Base-by-base conservation (phyloP, 257 asterid genomes). In the Ilex asprella region DNA sequence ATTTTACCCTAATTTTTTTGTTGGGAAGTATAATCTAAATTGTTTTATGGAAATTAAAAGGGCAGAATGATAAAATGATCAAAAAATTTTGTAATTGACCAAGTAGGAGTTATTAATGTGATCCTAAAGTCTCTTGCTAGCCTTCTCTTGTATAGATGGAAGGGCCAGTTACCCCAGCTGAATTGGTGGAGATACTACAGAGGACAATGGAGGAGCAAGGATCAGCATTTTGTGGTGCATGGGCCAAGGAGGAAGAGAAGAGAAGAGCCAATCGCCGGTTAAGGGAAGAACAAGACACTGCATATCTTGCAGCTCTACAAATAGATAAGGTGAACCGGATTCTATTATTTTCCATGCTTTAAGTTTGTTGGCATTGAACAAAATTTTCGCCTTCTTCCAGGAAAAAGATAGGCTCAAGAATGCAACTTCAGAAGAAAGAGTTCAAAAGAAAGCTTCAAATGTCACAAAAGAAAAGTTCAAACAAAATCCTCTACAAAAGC, bases 211-310 rank as follows among this genome's bases (percentile, higher is more conserved):
- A 91, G 55, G 95, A 88, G 61, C 95, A 87, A 80, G 97, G 95
- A 31, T 4, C 60, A 58, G 93, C 91, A 55, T 81, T 79, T 67
- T 89, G 91, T 63, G 72, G 76, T 70, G 80, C 61, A 31, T 12
- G 79, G 57, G 76, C 80, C 39, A 75, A 59, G 60, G 82, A 74
- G 16, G 80, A 83, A 46, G 89, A 78, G 16, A 79, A 67, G 65
- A 67, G 61, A 52, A 66, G 76, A 56, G 81, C 59, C 9, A 83
- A 87, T 56, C 78, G 65, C 31, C 81, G 72, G 32, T 50, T 88
- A 76, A 82, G 82, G 58, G 97, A 85, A 71, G 96, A 91, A 59
- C 97, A 91, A 77, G 94, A 91, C 77, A 80, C 75, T 64, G 96
- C 97, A 61, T 87, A 83, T 68, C 35, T 87, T 58, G 77, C 84